These are phyloP conservation scores for Quercus berberidifolia DNA, from an alignment of 306 rosid species.

Conservation along the genomic window DNA sequence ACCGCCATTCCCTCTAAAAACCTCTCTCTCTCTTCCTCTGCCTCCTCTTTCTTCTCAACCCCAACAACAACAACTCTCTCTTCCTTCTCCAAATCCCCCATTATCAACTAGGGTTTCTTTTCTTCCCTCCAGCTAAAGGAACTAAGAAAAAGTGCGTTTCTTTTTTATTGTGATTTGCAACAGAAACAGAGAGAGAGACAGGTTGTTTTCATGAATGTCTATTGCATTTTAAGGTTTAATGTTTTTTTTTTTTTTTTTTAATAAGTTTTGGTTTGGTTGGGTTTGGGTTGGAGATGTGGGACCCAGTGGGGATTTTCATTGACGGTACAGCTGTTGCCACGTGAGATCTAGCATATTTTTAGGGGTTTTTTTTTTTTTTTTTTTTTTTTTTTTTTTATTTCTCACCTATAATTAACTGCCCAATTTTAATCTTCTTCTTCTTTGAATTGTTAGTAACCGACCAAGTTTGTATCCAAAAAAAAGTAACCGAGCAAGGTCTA, in stretches of 20 bases:
- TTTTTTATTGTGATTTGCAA: not conserved
- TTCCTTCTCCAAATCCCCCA: conserved; percentile 87
- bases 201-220: not conserved
- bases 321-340: conserved; percentile 36
- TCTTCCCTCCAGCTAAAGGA: too few relatives aligned
- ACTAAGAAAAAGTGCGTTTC: not conserved
- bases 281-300: conserved; percentile 34
- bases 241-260: not conserved
- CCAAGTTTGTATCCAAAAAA: too few relatives aligned
- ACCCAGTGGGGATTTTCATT: conserved; percentile 12
- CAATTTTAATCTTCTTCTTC: not conserved
- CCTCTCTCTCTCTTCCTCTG: conserved; percentile 44
- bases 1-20: conserved; percentile 56
- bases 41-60: conserved; percentile 18
- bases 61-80: conserved; percentile 30
- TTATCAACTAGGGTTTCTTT: conserved; percentile 27
- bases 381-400: not conserved
- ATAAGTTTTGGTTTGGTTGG: not conserved
- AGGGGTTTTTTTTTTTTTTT: not conserved
- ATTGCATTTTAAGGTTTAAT: not conserved
- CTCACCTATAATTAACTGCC: not conserved
- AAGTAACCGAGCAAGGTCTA: too few relatives aligned
- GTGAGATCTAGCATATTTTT: conserved; percentile 24
- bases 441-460: too few relatives aligned
- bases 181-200: not conserved